Base-by-base conservation (phyloP, 1,139 yeast species). In the Arxiozyma slooffiae region DNA sequence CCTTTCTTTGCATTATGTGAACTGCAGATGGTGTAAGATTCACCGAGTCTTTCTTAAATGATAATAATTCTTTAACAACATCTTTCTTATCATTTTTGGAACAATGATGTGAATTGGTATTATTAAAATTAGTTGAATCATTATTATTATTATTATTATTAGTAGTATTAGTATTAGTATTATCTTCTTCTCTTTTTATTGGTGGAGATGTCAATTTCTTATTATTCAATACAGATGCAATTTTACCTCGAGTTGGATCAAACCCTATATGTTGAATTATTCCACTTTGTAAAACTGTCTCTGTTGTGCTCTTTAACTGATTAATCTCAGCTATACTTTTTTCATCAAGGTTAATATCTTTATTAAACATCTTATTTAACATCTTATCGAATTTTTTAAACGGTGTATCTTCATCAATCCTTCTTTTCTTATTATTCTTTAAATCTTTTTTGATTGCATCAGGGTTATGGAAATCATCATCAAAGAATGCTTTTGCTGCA, bases 391-490 rank as follows among this genome's bases (percentile, higher is more conserved):
- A 50, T 36, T 57, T 56, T 41, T 50, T 52, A 34, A 56, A 55
- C 50, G 52, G 69, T 59, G 53, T 54, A 51, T 46, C 50, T 30
- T 63, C 67, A 16, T 49, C 46, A 2, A 59, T 51, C 50, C 61
- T 65, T 41, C 68, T 55, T 48, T 65, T 55, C 47, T 63, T 64
- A 42, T 53, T 59, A 16, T 58, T 61, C n/a, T 11, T 34, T 26
- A 41, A 26, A 39, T 64, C 45, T 48, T 69, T 73, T 44, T 62
- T 73, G 54, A 70, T 67, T 16, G 73, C 63, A 30, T 73, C 76
- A 1, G 82, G 78, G 57, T 77, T 75, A 8, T 71, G 73, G 53
- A 70, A 79, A 43, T 71, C 70, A 40, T 72, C 76, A 55, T 72
- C 69, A 57, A 73, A 75, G 57, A 77, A 78, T 2, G 80, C 79